A percentile compares a stretch with the other conserved stretches of the same genome.
phyloP scores from a whole-genome alignment of 2,329 filamentous ascomycete species.

The Cytospora mali region DNA sequence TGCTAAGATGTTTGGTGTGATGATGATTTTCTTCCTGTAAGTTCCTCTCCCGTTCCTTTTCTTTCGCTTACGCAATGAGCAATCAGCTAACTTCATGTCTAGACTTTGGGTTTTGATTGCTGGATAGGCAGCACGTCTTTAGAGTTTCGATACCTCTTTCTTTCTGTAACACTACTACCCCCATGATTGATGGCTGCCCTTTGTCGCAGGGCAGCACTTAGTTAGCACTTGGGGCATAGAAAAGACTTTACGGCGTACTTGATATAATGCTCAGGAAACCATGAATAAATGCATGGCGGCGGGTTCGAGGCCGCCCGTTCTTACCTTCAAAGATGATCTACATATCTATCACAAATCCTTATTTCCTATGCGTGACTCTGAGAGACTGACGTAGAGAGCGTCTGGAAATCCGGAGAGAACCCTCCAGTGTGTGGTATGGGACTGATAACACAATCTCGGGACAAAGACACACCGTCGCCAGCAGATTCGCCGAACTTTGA shows the following conservation, averaged over 20 bases:
- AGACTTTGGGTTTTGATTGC: constrained; percentile 70
- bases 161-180: constrained; percentile 28
- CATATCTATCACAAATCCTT: too few relatives aligned
- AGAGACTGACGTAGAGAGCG: not conserved
- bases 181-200: constrained; percentile 6
- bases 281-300: constrained; percentile 28
- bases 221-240: constrained; percentile 21
- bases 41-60: constrained; percentile 32
- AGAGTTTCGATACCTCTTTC: constrained; percentile 24
- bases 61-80: not conserved
- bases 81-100: constrained; percentile 30
- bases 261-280: constrained; percentile 28
- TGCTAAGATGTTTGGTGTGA: constrained; percentile 80
- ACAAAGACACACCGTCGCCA: too few relatives aligned
- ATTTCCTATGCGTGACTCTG: not conserved
- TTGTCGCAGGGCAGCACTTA: constrained; percentile 12
- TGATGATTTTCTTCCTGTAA: constrained; percentile 90
- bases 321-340: not conserved
- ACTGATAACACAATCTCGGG: not conserved
- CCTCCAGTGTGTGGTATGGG: not conserved
- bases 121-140: constrained; percentile 41
- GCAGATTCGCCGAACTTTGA: too few relatives aligned
- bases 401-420: not conserved
- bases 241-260: constrained; percentile 28
- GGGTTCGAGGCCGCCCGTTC: constrained; percentile 17